Evolutionary conservation across 345 rosid genomes (phyloP).

Genomic region (Durio zibethinus): DNA sequence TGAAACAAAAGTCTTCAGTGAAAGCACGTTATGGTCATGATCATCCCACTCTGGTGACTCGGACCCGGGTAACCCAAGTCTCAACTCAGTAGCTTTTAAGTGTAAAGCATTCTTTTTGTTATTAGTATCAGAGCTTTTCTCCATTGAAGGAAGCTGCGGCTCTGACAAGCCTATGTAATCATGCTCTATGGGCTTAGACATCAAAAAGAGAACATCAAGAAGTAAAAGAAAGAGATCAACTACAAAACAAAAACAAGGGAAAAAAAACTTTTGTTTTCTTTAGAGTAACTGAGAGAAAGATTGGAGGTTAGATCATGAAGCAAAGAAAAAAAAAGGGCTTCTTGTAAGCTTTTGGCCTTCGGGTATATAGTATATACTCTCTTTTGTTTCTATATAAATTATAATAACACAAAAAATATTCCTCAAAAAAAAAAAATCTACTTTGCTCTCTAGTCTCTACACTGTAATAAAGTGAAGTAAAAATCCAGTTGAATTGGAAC

Average conservation of each 20-base stretch:
- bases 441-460: neutral
- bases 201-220: constrained; percentile 11
- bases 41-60: constrained; percentile 52
- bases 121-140: constrained; percentile 31
- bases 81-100: constrained; percentile 69
- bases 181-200: constrained; percentile 48
- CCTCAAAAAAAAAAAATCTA: too few relatives aligned
- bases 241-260: neutral
- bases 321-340: neutral
- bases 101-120: constrained; percentile 28
- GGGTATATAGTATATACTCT: too few relatives aligned
- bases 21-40: constrained; percentile 21
- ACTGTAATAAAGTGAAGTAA: neutral
- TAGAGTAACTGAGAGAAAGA: neutral
- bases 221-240: constrained; percentile 10
- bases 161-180: constrained; percentile 55
- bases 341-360: neutral
- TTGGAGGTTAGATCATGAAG: neutral
- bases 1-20: constrained; percentile 42
- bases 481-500: neutral
- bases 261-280: too few relatives aligned
- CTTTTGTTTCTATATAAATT: neutral
- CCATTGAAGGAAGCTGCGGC: constrained; percentile 46
- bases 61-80: constrained; percentile 77
- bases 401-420: neutral